Evolutionary conservation across 768 basidiomycete genomes (phyloP).

Genomic region (Strobilomyces confusus): DNA sequence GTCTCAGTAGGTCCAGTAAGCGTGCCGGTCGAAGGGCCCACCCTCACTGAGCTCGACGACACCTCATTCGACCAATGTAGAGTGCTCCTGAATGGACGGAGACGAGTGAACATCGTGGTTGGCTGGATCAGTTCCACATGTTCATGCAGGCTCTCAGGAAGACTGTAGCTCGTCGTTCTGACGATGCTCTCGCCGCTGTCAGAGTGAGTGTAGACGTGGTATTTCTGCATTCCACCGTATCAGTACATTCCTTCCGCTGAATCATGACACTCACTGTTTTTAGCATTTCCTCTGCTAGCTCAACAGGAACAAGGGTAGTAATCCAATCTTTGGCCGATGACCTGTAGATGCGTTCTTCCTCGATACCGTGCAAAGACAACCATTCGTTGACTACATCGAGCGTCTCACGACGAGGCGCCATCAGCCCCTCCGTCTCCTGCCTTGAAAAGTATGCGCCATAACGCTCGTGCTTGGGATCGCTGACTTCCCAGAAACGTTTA

Average conservation of each 20-base stretch:
- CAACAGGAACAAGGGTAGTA: constrained; percentile 52
- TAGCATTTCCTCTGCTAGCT: constrained; percentile 73
- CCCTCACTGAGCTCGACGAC: neutral
- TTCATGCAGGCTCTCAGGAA: constrained; percentile 53
- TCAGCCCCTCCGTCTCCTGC: constrained; percentile 58
- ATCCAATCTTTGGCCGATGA: constrained; percentile 73
- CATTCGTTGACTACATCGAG: constrained; percentile 55
- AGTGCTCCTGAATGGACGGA: constrained; percentile 40
- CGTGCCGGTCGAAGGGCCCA: constrained; percentile 7
- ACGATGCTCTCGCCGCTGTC: constrained; percentile 51
- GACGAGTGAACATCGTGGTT: constrained; percentile 61
- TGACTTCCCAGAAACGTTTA: constrained; percentile 51
- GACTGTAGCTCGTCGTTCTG: constrained; percentile 66
- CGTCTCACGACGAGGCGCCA: constrained; percentile 54
- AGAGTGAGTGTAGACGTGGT: constrained; percentile 29
- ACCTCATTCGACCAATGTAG: constrained; percentile 29
- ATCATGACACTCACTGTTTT: constrained; percentile 46
- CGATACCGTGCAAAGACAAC: constrained; percentile 54
- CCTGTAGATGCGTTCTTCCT: constrained; percentile 42
- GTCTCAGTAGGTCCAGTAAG: constrained; percentile 31
- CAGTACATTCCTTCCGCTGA: neutral
- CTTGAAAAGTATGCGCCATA: constrained; percentile 60
- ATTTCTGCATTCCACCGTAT: neutral
- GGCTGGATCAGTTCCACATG: constrained; percentile 71
- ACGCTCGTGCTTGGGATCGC: constrained; percentile 50